Percentiles rank a stretch among this genome's conserved stretches.
Evolutionary conservation across 1,284 basidiomycete species (phyloP).

Genomic region (Papiliotrema laurentii): DNA sequence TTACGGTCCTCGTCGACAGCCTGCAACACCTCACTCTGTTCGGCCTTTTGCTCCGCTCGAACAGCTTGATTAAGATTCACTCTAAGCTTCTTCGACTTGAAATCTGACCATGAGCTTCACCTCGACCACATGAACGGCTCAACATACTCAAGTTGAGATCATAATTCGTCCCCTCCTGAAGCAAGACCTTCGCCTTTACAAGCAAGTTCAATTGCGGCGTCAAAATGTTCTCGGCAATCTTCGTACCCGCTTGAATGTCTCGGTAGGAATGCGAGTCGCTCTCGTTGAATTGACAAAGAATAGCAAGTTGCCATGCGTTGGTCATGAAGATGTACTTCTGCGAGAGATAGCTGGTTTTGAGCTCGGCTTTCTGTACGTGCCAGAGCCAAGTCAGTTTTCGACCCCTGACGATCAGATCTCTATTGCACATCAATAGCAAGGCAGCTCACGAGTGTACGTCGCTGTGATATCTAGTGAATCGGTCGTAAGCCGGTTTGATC

Average conservation of each 20-base stretch:
- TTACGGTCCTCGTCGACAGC: conserved; percentile 97
- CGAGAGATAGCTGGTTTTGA: conserved; percentile 84
- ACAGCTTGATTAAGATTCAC: conserved; percentile 92
- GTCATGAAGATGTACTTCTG: conserved; percentile 97
- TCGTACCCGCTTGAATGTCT: conserved; percentile 77
- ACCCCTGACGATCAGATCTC: conserved; percentile 50
- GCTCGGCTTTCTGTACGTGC: conserved; percentile 96
- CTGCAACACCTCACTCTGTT: conserved; percentile 85
- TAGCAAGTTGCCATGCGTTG: conserved; percentile 91
- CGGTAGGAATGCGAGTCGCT: conserved; percentile 76
- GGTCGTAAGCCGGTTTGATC: conserved; percentile 79
- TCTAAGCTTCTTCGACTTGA: conserved; percentile 89
- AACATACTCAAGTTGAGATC: conserved; percentile 84
- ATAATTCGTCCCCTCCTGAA: conserved; percentile 75
- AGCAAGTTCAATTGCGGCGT: conserved; percentile 77
- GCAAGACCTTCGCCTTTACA: conserved; percentile 83
- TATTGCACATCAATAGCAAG: background rate
- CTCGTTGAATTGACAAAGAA: conserved; percentile 90
- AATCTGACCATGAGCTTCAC: conserved; percentile 54
- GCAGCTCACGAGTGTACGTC: conserved; percentile 53
- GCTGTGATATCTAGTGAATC: conserved; percentile 90
- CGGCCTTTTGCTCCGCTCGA: conserved; percentile 90
- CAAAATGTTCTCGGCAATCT: conserved; percentile 76
- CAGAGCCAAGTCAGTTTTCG: conserved; percentile 96
- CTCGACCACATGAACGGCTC: background rate